Conservation (phyloP, 2,329 filamentous ascomycete genomes). For the Alternaria ventricosa region DNA sequence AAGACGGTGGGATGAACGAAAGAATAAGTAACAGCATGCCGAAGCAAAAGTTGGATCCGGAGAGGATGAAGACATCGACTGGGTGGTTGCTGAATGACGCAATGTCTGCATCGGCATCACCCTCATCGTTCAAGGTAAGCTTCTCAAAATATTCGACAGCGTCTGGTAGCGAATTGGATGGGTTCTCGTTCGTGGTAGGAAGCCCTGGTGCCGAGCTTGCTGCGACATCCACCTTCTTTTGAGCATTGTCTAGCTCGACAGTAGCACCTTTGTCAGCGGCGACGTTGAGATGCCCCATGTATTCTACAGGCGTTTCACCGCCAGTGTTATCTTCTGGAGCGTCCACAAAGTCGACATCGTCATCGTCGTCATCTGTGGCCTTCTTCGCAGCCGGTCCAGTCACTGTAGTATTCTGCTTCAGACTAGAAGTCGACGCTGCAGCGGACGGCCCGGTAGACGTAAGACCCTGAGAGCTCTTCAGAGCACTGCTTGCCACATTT, state of each 20-base stretch:
- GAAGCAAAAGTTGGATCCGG: constrained; percentile 87
- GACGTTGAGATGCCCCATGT: constrained; percentile 54
- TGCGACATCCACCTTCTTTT: constrained; percentile 27
- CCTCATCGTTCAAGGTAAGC: constrained; percentile 35
- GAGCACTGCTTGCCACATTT: constrained; percentile 12
- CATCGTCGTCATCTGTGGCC: constrained; percentile 32
- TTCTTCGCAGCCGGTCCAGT: constrained; percentile 13
- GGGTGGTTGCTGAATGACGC: constrained; percentile 71
- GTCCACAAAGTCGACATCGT: constrained; percentile 63
- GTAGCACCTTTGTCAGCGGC: constrained; percentile 30
- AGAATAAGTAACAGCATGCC: constrained; percentile 84
- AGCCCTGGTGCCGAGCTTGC: constrained; percentile 35
- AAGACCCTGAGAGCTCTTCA: constrained; percentile 16
- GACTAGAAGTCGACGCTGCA: constrained; percentile 22
- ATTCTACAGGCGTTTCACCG: constrained; percentile 54
- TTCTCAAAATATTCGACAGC: constrained; percentile 41
- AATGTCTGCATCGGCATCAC: constrained; percentile 62
- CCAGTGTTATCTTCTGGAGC: constrained; percentile 59
- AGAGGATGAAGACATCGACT: constrained; percentile 87
- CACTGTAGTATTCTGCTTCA: constrained; percentile 15
- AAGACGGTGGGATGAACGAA: constrained; percentile 91
- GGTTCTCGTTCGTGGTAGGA: constrained; percentile 23
- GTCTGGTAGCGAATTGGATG: constrained; percentile 29
- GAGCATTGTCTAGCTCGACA: constrained; percentile 31
- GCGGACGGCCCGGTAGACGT: constrained; percentile 13